Evolutionary conservation across 1,284 basidiomycete genomes (phyloP).

Genomic region (Naganishia albida): DNA sequence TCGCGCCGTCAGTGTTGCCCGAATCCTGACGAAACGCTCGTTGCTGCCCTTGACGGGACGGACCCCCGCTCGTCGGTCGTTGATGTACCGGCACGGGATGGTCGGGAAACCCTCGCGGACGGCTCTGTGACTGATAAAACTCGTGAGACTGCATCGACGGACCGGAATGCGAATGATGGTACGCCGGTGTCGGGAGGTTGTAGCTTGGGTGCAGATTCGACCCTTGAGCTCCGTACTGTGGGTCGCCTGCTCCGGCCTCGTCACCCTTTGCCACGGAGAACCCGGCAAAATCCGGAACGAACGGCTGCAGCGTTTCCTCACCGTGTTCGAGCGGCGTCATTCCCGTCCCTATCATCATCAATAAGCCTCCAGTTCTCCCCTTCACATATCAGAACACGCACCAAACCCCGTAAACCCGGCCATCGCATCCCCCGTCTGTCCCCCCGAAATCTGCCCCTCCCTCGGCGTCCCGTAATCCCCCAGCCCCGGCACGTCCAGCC

Average conservation of each 20-base stretch:
- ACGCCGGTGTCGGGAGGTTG: neutral
- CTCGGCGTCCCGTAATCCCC: neutral
- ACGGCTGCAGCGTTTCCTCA: constrained; percentile 11
- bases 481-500: neutral
- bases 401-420: too few species aligned
- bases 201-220: neutral
- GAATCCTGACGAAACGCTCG: neutral
- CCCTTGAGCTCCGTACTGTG: neutral
- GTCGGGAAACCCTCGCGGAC: neutral
- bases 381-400: too few species aligned
- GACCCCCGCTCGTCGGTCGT: neutral
- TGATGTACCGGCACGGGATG: neutral
- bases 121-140: neutral
- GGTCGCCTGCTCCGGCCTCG: neutral
- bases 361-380: neutral
- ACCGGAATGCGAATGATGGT: neutral
- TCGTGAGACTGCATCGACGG: neutral
- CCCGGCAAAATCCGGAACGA: constrained; percentile 5
- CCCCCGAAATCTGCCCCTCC: too few species aligned
- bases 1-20: neutral
- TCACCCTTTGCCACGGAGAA: neutral
- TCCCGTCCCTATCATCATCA: neutral
- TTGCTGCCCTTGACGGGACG: neutral
- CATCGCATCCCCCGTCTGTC: too few species aligned
- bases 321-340: neutral